Evolutionary conservation across 352 stramenopile species (phyloP).

Genomic region (Pythium folliculosum): DNA sequence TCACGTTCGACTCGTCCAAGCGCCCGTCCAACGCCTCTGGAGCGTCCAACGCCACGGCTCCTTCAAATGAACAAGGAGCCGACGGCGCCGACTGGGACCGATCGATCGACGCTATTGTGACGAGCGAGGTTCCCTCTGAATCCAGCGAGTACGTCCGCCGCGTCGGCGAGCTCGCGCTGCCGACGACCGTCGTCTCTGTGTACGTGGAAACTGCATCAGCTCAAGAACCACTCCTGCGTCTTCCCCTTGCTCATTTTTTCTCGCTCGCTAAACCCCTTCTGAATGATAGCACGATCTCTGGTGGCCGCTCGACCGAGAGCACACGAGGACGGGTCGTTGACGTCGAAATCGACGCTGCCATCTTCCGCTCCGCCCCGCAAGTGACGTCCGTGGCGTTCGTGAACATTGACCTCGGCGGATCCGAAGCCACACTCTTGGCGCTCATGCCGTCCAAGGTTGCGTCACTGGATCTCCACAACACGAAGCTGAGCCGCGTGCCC

Average conservation of each 20-base stretch:
- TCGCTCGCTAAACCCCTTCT: too few species aligned
- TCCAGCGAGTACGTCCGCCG: conserved; percentile 15
- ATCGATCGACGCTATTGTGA: too few species aligned
- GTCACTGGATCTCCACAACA: conserved; percentile 17
- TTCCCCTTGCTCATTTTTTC: too few species aligned
- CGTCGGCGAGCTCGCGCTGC: conserved; percentile 10
- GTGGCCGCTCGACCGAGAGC: background rate
- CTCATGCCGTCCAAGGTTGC: background rate
- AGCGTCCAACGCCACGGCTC: too few species aligned
- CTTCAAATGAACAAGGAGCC: too few species aligned
- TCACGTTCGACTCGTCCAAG: conserved; percentile 12
- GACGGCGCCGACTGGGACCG: too few species aligned
- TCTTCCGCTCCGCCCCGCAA: conserved; percentile 3
- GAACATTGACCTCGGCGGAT: conserved; percentile 17
- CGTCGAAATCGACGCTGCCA: conserved; percentile 7
- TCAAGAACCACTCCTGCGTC: too few species aligned
- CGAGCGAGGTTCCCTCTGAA: conserved; percentile 9
- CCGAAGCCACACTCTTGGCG: background rate
- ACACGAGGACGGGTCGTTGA: conserved; percentile 5
- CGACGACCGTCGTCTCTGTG: conserved; percentile 4
- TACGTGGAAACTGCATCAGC: too few species aligned
- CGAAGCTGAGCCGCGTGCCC: conserved; percentile 8
- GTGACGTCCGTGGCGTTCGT: conserved; percentile 5
- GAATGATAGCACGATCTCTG: conserved; percentile 13
- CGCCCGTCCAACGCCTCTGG: too few species aligned